Evolutionary conservation across 768 basidiomycete species (phyloP).

Genomic region (Lactifluus volemus): DNA sequence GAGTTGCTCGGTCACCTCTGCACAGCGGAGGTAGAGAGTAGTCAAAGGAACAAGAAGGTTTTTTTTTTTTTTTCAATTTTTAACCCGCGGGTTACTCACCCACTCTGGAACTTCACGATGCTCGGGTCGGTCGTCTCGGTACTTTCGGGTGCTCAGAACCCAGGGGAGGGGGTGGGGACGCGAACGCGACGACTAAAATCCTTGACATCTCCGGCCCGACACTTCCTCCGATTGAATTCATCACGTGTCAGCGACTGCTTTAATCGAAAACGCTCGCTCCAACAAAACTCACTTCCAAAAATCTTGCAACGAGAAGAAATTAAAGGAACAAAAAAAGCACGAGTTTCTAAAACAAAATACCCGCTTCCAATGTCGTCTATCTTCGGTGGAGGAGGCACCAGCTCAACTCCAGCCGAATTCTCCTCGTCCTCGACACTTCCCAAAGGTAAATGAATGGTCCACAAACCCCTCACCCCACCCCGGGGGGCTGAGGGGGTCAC

Average conservation of each 20-base stretch:
- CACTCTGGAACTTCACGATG: no score
- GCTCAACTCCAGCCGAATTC: conserved; percentile 10
- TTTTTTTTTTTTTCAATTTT: no score
- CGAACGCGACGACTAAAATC: no score
- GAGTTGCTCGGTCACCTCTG: background rate
- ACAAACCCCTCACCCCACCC: no score
- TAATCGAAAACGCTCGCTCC: no score
- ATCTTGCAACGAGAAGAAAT: background rate
- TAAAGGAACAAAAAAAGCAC: background rate
- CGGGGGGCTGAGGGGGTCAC: no score
- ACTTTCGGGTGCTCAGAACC: no score
- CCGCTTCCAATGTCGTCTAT: conserved; percentile 20
- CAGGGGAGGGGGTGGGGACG: no score
- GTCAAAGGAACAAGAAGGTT: background rate
- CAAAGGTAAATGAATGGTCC: conserved; percentile 3
- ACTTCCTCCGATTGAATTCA: background rate
- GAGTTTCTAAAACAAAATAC: background rate
- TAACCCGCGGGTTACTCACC: background rate
- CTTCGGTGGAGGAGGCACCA: conserved; percentile 21
- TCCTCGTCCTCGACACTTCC: background rate
- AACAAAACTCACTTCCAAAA: no score
- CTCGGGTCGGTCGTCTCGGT: no score
- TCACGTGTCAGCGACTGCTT: background rate
- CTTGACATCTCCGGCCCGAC: background rate
- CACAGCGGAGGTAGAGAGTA: background rate